Conservation (phyloP, 495 filamentous ascomycete genomes). For the Talaromyces adpressus region DNA sequence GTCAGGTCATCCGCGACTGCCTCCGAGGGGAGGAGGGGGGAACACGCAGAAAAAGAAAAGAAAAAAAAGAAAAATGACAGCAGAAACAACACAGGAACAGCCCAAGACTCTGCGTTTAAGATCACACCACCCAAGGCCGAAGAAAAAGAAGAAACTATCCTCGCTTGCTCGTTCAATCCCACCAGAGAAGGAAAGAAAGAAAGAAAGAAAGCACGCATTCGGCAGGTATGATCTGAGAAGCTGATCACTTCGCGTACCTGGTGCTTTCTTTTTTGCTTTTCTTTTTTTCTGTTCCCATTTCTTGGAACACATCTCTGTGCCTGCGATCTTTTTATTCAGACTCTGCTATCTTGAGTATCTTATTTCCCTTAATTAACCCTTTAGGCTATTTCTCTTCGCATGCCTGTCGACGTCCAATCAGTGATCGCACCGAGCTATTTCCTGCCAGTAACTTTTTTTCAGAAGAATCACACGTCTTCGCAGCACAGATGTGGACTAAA, state of each 20-base stretch:
- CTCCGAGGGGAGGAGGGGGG: background rate
- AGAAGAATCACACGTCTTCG: background rate
- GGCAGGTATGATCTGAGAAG: slow-evolving; percentile 1
- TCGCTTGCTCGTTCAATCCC: background rate
- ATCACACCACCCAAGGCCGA: background rate
- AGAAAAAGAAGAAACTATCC: background rate
- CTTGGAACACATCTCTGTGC: background rate
- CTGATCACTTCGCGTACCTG: background rate
- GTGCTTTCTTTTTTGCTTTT: background rate
- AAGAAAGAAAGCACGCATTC: background rate
- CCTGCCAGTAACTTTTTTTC: background rate
- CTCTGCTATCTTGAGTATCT: background rate
- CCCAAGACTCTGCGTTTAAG: background rate
- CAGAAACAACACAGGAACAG: background rate
- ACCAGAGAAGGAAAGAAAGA: background rate
- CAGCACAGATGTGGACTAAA: background rate
- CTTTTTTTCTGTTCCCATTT: background rate
- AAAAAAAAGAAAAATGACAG: background rate
- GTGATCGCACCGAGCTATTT: background rate
- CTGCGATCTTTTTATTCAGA: background rate
- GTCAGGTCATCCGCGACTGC: background rate
- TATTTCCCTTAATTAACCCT: background rate
- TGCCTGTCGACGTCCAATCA: background rate
- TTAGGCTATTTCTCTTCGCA: background rate
- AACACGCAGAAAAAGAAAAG: background rate